These are phyloP conservation scores for Starmerella cellae DNA, from an alignment of 805 yeast species.

Conservation along the genomic window DNA sequence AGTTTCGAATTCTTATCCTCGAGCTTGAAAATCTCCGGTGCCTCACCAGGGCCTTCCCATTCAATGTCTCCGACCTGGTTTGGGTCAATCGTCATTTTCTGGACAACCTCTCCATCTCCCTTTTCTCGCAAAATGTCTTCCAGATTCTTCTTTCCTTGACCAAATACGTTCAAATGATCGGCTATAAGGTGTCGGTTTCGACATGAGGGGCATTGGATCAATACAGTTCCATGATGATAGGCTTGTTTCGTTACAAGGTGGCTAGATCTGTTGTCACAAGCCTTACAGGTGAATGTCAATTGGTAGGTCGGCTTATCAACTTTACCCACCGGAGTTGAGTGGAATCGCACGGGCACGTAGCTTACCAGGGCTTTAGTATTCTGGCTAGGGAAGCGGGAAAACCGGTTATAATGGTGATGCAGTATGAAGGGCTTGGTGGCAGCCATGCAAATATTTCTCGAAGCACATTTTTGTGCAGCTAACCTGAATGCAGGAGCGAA, in stretches of 20 bases:
- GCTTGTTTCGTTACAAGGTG: conserved; percentile 91
- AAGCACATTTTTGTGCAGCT: too few relatives aligned
- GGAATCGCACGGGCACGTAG: too few relatives aligned
- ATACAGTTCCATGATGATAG: conserved; percentile 70
- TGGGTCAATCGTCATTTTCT: conserved; percentile 51
- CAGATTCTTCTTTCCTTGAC: conserved; percentile 62
- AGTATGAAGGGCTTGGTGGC: too few relatives aligned
- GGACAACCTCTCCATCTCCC: conserved; percentile 52
- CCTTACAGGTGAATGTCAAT: conserved; percentile 87
- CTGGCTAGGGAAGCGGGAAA: too few relatives aligned
- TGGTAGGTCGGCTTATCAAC: conserved; percentile 66
- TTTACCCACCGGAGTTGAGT: conserved; percentile 26
- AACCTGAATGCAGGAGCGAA: too few relatives aligned
- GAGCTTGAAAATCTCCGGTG: conserved; percentile 5
- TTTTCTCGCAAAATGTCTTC: conserved; percentile 63
- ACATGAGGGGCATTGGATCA: conserved; percentile 87
- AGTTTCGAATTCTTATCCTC: not conserved
- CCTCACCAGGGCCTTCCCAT: conserved; percentile 23
- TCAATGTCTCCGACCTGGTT: conserved; percentile 21
- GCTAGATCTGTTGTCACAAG: conserved; percentile 68
- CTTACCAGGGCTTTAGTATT: too few relatives aligned
- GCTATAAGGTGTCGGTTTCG: conserved; percentile 79
- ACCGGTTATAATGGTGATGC: too few relatives aligned
- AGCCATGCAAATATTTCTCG: too few relatives aligned
- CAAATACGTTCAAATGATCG: conserved; percentile 70